phyloP scores from a whole-genome alignment of 2,329 filamentous ascomycete species.

The Epichloe bromicola region DNA sequence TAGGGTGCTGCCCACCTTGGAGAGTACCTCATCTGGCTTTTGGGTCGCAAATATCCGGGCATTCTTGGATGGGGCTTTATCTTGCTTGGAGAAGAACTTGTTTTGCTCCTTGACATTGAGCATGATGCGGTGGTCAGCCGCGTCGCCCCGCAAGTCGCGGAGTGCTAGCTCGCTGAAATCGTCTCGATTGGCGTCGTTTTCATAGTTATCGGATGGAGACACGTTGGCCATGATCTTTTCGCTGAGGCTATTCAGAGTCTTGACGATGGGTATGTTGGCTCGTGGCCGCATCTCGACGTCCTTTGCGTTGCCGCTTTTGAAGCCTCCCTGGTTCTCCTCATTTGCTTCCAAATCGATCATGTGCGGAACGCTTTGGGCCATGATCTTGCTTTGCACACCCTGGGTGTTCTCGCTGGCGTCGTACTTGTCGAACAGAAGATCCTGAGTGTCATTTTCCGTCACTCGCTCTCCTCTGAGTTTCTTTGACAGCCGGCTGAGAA shows the following conservation, averaged over 20 bases:
- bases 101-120: conserved; percentile 83
- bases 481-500: conserved; percentile 80
- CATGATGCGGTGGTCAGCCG: conserved; percentile 63
- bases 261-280: conserved; percentile 74
- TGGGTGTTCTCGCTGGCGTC: conserved; percentile 56
- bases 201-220: conserved; percentile 59
- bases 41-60: conserved; percentile 51
- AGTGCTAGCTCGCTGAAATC: conserved; percentile 65
- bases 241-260: conserved; percentile 77
- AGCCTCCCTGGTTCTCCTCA: conserved; percentile 78
- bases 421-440: conserved; percentile 77
- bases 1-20: conserved; percentile 50
- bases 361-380: conserved; percentile 60
- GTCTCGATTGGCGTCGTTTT: conserved; percentile 53
- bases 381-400: conserved; percentile 37
- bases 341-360: conserved; percentile 91
- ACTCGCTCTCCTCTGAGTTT: conserved; percentile 84
- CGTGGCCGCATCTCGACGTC: conserved; percentile 82
- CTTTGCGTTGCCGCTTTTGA: conserved; percentile 68
- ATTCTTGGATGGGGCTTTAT: conserved; percentile 32
- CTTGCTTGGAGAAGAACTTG: conserved; percentile 59
- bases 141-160: conserved; percentile 64
- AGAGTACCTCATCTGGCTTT: conserved; percentile 54
- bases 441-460: conserved; percentile 60
- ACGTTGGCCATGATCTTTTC: conserved; percentile 90